phyloP scores from a whole-genome alignment of 192 early-diverging fungal species.

The Helicostylum pulchrum region DNA sequence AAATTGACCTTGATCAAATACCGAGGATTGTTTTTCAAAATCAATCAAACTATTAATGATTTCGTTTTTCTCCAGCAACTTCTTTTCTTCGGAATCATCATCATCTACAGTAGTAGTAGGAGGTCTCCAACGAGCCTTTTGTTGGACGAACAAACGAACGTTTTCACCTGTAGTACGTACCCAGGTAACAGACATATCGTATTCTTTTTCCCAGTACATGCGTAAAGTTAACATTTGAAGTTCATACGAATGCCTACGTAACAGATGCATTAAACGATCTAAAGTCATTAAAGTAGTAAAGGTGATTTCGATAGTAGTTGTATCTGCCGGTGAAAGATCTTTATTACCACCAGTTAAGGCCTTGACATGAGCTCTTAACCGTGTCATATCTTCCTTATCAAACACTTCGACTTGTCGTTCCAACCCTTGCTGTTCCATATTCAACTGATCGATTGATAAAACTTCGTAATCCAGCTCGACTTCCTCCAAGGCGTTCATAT shows the following conservation, averaged over 20 bases:
- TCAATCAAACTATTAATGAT: slow-evolving; percentile 24
- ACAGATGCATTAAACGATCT: slow-evolving; percentile 34
- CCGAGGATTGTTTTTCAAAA: slow-evolving; percentile 18
- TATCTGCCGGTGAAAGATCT: slow-evolving; percentile 41
- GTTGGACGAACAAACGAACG: slow-evolving; percentile 23
- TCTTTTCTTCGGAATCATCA: slow-evolving; percentile 1
- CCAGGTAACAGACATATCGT: slow-evolving; percentile 24
- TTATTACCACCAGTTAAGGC: slow-evolving; percentile 32
- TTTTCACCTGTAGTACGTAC: slow-evolving; percentile 16
- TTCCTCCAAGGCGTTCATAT: slow-evolving; percentile 29
- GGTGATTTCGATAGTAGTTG: slow-evolving; percentile 45
- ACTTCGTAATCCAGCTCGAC: slow-evolving; percentile 13
- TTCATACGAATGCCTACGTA: slow-evolving; percentile 33
- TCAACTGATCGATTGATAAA: slow-evolving; percentile 31
- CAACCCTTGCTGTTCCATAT: slow-evolving; percentile 29
- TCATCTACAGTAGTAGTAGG: too few species aligned
- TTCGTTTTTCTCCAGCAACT: neutral
- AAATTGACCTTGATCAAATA: slow-evolving; percentile 35
- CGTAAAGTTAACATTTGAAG: slow-evolving; percentile 33
- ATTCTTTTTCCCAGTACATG: slow-evolving; percentile 39
- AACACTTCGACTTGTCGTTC: slow-evolving; percentile 39
- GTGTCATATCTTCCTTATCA: slow-evolving; percentile 41
- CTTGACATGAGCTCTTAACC: slow-evolving; percentile 43
- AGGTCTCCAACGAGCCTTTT: slow-evolving; percentile 24
- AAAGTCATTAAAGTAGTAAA: slow-evolving; percentile 40